phyloP scores from a whole-genome alignment of 257 asterid genomes.

The Salvia hispanica region DNA sequence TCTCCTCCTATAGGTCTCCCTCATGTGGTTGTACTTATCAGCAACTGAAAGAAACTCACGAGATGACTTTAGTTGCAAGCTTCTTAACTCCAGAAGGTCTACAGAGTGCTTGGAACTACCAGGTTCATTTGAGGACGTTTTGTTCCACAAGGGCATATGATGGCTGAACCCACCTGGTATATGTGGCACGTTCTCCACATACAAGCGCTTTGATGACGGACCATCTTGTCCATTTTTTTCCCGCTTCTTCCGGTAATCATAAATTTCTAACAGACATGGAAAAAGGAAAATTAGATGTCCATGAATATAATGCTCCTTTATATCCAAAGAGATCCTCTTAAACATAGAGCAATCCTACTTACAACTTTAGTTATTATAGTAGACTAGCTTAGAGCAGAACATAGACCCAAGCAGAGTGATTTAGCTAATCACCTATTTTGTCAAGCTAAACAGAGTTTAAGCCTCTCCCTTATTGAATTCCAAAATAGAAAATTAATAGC shows the following conservation, averaged over 20 bases:
- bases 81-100: slow-evolving; percentile 63
- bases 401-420: neutral
- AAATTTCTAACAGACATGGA: slow-evolving; percentile 59
- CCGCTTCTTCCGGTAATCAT: slow-evolving; percentile 59
- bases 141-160: slow-evolving; percentile 55
- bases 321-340: slow-evolving; percentile 4
- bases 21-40: slow-evolving; percentile 87
- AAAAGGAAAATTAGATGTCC: slow-evolving; percentile 44
- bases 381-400: slow-evolving; percentile 17
- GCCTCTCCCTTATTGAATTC: slow-evolving; percentile 2
- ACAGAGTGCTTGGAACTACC: slow-evolving; percentile 49
- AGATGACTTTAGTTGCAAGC: slow-evolving; percentile 56
- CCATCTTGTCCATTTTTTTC: slow-evolving; percentile 81
- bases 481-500: slow-evolving; percentile 21
- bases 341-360: slow-evolving; percentile 4
- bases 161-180: slow-evolving; percentile 87
- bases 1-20: slow-evolving; percentile 71
- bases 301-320: slow-evolving; percentile 23
- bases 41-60: slow-evolving; percentile 72
- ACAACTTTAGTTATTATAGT: neutral
- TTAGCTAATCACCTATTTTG: slow-evolving; percentile 11
- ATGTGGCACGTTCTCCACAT: slow-evolving; percentile 85
- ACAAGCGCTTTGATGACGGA: slow-evolving; percentile 77
- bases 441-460: slow-evolving; percentile 5
- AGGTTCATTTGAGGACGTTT: slow-evolving; percentile 44